phyloP scores from a whole-genome alignment of 805 yeast species.

The Candida insectorum region DNA sequence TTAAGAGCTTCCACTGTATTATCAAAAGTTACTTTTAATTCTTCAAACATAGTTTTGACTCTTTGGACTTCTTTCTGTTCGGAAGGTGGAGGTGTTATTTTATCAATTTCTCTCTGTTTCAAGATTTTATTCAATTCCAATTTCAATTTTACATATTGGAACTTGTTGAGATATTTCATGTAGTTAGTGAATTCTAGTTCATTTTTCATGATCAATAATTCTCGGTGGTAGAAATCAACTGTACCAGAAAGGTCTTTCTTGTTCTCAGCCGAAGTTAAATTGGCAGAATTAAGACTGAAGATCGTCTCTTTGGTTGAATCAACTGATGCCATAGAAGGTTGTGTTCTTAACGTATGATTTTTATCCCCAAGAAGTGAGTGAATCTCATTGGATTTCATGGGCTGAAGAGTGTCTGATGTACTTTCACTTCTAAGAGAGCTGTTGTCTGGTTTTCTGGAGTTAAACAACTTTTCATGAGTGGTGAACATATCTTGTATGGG shows the following conservation, averaged over 20 bases:
- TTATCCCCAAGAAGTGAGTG: slow-evolving; percentile 6
- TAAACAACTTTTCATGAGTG: slow-evolving; percentile 32
- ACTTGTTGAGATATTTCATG: slow-evolving; percentile 37
- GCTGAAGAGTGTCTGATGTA: neutral
- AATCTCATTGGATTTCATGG: slow-evolving; percentile 2
- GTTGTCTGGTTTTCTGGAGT: slow-evolving; percentile 7
- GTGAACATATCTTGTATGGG: slow-evolving; percentile 23
- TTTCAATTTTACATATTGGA: slow-evolving; percentile 11
- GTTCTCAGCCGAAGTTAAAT: neutral
- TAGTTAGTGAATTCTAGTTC: slow-evolving; percentile 60
- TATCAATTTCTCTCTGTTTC: slow-evolving; percentile 5
- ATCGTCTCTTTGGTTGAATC: slow-evolving; percentile 10
- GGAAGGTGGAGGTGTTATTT: neutral
- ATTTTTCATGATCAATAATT: slow-evolving; percentile 52
- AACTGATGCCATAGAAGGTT: slow-evolving; percentile 10
- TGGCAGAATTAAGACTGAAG: slow-evolving; percentile 5
- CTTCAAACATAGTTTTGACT: slow-evolving; percentile 3
- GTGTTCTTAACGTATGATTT: slow-evolving; percentile 4
- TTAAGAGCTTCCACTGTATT: neutral
- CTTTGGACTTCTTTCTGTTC: neutral
- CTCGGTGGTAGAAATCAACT: slow-evolving; percentile 53
- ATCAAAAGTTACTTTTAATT: slow-evolving; percentile 13
- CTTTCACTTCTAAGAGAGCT: no score
- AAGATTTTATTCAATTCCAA: slow-evolving; percentile 10
- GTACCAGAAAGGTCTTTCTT: slow-evolving; percentile 9